Base-by-base conservation (phyloP, 192 early-diverging fungal species). In the Paraglomus brasilianum region DNA sequence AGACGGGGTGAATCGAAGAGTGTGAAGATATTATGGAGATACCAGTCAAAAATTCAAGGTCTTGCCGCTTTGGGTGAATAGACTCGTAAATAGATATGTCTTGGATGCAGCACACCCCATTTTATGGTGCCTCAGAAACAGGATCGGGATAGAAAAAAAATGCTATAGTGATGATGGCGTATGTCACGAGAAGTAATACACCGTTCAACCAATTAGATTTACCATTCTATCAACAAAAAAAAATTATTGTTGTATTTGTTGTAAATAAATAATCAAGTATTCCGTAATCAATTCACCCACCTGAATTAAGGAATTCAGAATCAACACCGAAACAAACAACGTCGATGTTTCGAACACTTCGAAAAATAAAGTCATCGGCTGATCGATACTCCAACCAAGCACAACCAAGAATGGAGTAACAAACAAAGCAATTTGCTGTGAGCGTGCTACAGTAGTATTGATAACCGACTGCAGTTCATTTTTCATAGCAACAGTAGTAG, bases 171-270 rank as follows among this genome's bases (percentile, higher is more conserved):
- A 96, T 85, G 59, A 98, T 93, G n/a, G 87, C 62, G 78, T 95
- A 98, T 0, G 88, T 81, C 1, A 82, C 83, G 56, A 98, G 76
- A 14, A 98, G 74, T 77, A 95, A 83, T 24, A 80, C 78, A 1
- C 96, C 96, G 70, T 98, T 93, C 36, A 98, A 80, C 93, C 92
- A 98, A 78, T 98, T 94, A 6, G 89, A 89, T 22, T 87, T 70
- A 39, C 95, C 95, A 71, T 98, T 93, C 46, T 72, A 57, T 24
- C 84, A 56, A 56, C 22, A 56, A 22, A 19, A n/a, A n/a, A n/a
- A n/a, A n/a, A n/a, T n/a, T 22, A 56, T 10, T 0, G 4, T 21
- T n/a, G 11, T 3, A 4, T 5, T 19, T 21, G 13, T 4, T 56
- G 14, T 7, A 11, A 19, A 19, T 22, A 6, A 22, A 3, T 22